These are phyloP conservation scores for Mrakia gelida DNA, from an alignment of 768 basidiomycete genomes.

Conservation along the genomic window DNA sequence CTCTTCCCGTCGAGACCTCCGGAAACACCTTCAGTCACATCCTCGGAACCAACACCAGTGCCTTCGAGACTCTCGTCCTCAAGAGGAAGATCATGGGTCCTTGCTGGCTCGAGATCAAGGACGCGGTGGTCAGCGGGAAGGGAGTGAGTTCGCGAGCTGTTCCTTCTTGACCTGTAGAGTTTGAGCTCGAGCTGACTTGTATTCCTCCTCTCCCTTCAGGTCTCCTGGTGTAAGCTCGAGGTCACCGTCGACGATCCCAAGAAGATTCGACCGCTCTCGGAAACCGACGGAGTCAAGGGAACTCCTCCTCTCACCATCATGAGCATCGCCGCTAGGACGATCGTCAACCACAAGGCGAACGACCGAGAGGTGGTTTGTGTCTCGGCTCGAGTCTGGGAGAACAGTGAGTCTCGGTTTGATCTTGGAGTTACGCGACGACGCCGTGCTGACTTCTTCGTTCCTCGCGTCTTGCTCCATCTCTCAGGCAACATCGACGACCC, in stretches of 20 bases:
- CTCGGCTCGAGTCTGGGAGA: constrained; percentile 76
- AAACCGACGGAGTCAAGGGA: constrained; percentile 74
- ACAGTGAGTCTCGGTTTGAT: constrained; percentile 48
- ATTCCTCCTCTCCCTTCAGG: constrained; percentile 48
- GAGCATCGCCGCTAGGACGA: constrained; percentile 79
- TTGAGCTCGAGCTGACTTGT: background rate
- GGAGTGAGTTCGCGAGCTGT: constrained; percentile 55
- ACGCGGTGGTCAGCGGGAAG: constrained; percentile 67
- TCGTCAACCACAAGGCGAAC: constrained; percentile 90
- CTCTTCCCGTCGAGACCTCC: constrained; percentile 64
- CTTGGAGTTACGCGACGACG: background rate
- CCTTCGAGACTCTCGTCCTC: constrained; percentile 87
- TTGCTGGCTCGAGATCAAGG: constrained; percentile 87
- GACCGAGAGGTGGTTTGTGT: constrained; percentile 88
- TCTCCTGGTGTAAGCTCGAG: constrained; percentile 97
- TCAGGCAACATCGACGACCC: constrained; percentile 84
- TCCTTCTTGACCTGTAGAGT: background rate
- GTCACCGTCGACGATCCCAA: constrained; percentile 77
- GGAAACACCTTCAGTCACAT: constrained; percentile 82
- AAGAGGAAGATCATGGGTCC: constrained; percentile 99
- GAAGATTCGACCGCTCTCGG: constrained; percentile 75
- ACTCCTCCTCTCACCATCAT: constrained; percentile 84
- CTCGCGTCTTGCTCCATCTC: background rate
- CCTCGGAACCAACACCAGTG: constrained; percentile 84
- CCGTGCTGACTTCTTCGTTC: background rate